Percentiles rank a stretch among this genome's conserved stretches.
phyloP scores from a whole-genome alignment of 495 filamentous ascomycete genomes.

The Lophiostoma macrostomum region DNA sequence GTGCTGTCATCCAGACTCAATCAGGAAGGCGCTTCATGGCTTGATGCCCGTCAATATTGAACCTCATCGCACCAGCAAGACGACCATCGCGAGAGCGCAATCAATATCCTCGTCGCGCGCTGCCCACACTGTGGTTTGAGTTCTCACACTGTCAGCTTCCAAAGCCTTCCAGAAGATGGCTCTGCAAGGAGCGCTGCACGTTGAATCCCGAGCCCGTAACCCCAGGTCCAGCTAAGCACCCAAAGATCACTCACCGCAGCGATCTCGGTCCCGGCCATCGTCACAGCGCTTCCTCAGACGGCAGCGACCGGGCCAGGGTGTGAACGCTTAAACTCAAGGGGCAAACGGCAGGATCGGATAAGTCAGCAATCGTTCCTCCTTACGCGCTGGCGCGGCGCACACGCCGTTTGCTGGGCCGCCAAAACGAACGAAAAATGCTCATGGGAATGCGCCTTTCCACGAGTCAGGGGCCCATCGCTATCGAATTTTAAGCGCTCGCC shows the following conservation, averaged over 20 bases:
- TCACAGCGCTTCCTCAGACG: not conserved
- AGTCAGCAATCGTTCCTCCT: no score
- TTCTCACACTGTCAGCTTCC: slow-evolving; percentile 21
- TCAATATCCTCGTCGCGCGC: slow-evolving; percentile 12
- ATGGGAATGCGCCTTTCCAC: no score
- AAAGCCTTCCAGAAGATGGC: slow-evolving; percentile 14
- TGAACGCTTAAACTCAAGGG: not conserved
- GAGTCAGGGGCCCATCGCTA: not conserved
- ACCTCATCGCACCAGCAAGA: slow-evolving; percentile 5
- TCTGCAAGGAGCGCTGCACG: slow-evolving; percentile 16
- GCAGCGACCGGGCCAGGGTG: not conserved
- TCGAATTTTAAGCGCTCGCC: slow-evolving; percentile 13
- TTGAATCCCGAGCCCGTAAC: slow-evolving; percentile 21
- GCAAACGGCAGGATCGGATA: slow-evolving; percentile 8
- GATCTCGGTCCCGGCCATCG: slow-evolving; percentile 3
- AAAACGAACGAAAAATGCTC: slow-evolving; percentile 6
- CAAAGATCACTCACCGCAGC: not conserved
- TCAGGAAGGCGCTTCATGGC: not conserved
- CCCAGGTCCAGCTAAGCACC: not conserved
- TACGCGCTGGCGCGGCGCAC: no score
- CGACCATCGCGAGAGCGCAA: slow-evolving; percentile 1
- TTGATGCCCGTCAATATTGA: slow-evolving; percentile 17
- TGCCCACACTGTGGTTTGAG: slow-evolving; percentile 15
- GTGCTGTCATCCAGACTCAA: not conserved
- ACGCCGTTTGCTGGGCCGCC: slow-evolving; percentile 7